phyloP scores from a whole-genome alignment of 352 stramenopile genomes.

The Phytophthora sojae region DNA sequence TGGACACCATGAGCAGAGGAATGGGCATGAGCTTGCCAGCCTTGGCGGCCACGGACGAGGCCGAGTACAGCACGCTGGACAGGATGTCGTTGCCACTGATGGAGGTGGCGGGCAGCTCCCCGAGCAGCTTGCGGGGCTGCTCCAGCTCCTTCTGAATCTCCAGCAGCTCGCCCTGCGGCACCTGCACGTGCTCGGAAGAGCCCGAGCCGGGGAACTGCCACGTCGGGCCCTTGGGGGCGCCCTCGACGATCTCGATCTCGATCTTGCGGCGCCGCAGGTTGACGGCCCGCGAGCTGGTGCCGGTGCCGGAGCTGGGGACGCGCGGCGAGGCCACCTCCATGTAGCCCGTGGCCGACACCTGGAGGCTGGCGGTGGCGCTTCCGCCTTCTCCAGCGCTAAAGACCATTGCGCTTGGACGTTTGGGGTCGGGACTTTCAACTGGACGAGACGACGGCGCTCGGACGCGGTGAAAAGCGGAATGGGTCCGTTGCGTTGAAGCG shows the following conservation, averaged over 20 bases:
- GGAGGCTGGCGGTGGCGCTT: slow-evolving; percentile 23
- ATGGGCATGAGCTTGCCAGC: slow-evolving; percentile 84
- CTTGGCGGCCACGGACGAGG: slow-evolving; percentile 47
- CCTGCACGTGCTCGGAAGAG: slow-evolving; percentile 43
- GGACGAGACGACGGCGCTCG: slow-evolving; percentile 11
- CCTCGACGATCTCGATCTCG: slow-evolving; percentile 56
- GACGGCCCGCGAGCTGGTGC: slow-evolving; percentile 22
- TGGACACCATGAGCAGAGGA: slow-evolving; percentile 74
- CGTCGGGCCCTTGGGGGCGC: slow-evolving; percentile 30
- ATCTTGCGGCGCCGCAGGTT: slow-evolving; percentile 54
- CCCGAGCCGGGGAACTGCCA: slow-evolving; percentile 56
- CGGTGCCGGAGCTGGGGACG: slow-evolving; percentile 15
- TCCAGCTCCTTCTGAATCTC: slow-evolving; percentile 46
- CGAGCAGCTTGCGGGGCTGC: slow-evolving; percentile 46
- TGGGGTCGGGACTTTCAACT: background rate
- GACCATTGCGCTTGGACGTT: slow-evolving; percentile 25
- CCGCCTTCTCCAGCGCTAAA: slow-evolving; percentile 25
- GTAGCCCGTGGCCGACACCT: slow-evolving; percentile 29
- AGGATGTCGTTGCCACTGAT: slow-evolving; percentile 93
- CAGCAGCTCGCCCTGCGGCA: slow-evolving; percentile 41
- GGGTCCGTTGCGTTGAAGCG: background rate
- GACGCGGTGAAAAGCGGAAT: slow-evolving; percentile 27
- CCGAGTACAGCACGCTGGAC: slow-evolving; percentile 81
- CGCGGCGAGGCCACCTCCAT: slow-evolving; percentile 33
- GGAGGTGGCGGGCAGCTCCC: slow-evolving; percentile 77